These are phyloP conservation scores for Prunus fruticosa DNA, from an alignment of 306 rosid species.

Conservation along the genomic window DNA sequence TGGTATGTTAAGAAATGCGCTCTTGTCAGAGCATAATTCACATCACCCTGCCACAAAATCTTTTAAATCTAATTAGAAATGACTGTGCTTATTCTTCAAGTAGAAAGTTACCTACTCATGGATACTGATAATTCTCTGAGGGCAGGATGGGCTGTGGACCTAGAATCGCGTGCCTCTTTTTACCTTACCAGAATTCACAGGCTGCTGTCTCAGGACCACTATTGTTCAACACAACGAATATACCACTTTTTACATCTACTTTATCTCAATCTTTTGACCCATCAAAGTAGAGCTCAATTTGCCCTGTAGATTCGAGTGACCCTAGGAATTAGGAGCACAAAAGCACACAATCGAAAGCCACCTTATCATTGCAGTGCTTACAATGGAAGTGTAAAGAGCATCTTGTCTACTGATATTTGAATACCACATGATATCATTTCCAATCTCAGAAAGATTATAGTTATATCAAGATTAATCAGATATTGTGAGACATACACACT, in stretches of 20 bases:
- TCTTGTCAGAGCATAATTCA: too few relatives aligned
- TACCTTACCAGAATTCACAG: constrained; percentile 5
- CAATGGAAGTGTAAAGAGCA: background rate
- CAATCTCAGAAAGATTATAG: background rate
- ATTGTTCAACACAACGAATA: constrained; percentile 14
- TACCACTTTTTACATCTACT: constrained; percentile 20
- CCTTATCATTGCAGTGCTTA: too few relatives aligned
- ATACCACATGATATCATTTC: background rate
- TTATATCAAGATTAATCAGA: background rate
- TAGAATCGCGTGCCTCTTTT: background rate
- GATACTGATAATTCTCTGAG: constrained; percentile 1
- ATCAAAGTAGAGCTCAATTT: constrained; percentile 2
- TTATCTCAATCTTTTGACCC: constrained; percentile 34
- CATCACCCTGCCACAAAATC: too few relatives aligned
- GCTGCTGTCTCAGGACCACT: constrained; percentile 21
- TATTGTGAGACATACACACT: background rate
- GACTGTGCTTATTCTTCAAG: background rate
- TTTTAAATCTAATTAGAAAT: background rate
- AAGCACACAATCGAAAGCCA: background rate
- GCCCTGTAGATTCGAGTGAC: background rate
- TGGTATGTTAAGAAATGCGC: too few relatives aligned
- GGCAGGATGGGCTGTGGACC: background rate
- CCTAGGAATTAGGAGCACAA: background rate
- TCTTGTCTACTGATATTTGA: background rate
- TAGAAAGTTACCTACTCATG: constrained; percentile 3